phyloP scores from a whole-genome alignment of 208 protist genomes.

The Leishmania lainsoni region DNA sequence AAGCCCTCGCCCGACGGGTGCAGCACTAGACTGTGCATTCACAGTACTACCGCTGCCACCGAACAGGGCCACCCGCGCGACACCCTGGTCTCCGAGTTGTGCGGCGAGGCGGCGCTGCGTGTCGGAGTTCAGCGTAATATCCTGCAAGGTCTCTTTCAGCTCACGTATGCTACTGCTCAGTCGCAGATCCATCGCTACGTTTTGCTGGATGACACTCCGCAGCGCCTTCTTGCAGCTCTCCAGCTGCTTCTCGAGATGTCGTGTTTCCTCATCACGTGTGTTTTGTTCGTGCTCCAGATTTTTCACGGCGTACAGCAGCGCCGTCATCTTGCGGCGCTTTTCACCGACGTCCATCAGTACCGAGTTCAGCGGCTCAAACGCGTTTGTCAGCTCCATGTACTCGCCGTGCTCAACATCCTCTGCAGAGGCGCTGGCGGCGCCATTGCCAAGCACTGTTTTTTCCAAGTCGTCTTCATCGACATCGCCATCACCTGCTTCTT shows the following conservation, averaged over 20 bases:
- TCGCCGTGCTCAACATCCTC: slow-evolving; percentile 18
- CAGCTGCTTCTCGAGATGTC: slow-evolving; percentile 28
- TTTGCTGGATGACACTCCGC: slow-evolving; percentile 40
- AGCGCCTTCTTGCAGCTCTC: slow-evolving; percentile 30
- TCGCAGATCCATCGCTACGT: slow-evolving; percentile 36
- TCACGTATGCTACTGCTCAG: slow-evolving; percentile 55
- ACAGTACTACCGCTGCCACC: background rate
- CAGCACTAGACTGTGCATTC: background rate
- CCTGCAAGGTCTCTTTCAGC: slow-evolving; percentile 57
- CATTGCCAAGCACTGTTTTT: background rate
- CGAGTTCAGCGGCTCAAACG: slow-evolving; percentile 28
- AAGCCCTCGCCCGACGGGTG: slow-evolving; percentile 7
- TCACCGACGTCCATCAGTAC: slow-evolving; percentile 16
- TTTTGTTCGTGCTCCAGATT: slow-evolving; percentile 38
- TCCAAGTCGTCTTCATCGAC: background rate
- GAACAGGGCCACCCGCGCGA: slow-evolving; percentile 37
- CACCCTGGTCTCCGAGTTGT: slow-evolving; percentile 37
- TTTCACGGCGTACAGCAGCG: slow-evolving; percentile 22
- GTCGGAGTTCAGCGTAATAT: slow-evolving; percentile 62
- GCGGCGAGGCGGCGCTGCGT: slow-evolving; percentile 41
- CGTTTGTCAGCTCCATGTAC: slow-evolving; percentile 25
- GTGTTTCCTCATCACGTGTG: slow-evolving; percentile 24
- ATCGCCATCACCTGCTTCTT: slow-evolving; percentile 6
- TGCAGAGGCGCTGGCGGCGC: background rate
- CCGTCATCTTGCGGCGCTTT: slow-evolving; percentile 25